These are phyloP conservation scores for Blastobotrys aristatus DNA, from an alignment of 1,139 yeast species.

Conservation along the genomic window DNA sequence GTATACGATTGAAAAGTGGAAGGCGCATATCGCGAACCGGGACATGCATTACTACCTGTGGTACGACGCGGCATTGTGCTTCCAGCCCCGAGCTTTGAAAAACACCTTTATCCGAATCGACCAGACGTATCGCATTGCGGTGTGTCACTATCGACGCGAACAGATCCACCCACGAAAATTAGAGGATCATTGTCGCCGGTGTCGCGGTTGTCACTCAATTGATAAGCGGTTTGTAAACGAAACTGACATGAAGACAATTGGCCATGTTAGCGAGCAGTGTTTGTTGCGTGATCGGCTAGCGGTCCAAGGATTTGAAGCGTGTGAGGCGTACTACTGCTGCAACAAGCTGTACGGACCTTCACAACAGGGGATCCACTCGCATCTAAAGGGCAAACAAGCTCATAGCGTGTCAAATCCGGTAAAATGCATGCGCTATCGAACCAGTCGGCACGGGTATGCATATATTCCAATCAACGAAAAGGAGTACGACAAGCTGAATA, in stretches of 20 bases:
- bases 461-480: conserved; percentile 11
- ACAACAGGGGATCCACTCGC: conserved; percentile 12
- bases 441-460: conserved; percentile 14
- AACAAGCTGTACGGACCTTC: conserved; percentile 10
- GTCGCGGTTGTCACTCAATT: conserved; percentile 8
- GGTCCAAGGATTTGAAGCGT: conserved; percentile 14
- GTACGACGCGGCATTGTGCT: conserved; percentile 10
- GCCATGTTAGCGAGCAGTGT: conserved; percentile 10
- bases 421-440: conserved; percentile 13
- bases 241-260: conserved; percentile 4
- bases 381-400: conserved; percentile 6
- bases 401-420: conserved; percentile 6
- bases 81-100: conserved; percentile 10
- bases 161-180: conserved; percentile 10
- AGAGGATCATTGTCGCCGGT: conserved; percentile 11
- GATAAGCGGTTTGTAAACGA: conserved; percentile 8
- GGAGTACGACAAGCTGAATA: conserved; percentile 11
- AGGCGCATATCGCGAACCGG: conserved; percentile 9
- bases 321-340: conserved; percentile 13
- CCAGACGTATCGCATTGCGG: conserved; percentile 11
- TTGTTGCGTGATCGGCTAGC: conserved; percentile 11
- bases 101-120: conserved; percentile 11
- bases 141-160: conserved; percentile 12
- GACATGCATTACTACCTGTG: conserved; percentile 12
- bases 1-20: conserved; percentile 12